Evolutionary conservation across 2,329 filamentous ascomycete genomes (phyloP).

Genomic region (Metarhizium sp.): DNA sequence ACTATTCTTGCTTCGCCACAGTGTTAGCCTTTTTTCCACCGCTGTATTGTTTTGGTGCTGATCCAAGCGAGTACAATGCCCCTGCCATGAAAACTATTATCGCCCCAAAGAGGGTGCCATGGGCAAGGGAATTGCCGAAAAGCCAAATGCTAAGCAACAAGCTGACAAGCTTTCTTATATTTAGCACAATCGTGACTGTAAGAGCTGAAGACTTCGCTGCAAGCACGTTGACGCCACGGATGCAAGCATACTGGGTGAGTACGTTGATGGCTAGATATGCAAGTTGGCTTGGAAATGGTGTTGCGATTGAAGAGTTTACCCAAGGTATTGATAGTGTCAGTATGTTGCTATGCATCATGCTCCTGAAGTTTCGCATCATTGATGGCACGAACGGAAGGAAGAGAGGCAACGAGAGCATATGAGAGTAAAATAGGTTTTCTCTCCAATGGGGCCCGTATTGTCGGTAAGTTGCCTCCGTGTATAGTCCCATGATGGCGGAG

Average conservation of each 20-base stretch:
- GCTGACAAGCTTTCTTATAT: conserved; percentile 88
- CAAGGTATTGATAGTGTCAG: conserved; percentile 27
- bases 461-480: conserved; percentile 83
- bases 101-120: conserved; percentile 72
- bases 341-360: conserved; percentile 54
- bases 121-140: conserved; percentile 76
- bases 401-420: conserved; percentile 64
- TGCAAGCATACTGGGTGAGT: conserved; percentile 87
- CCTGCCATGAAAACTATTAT: conserved; percentile 82
- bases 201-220: conserved; percentile 82
- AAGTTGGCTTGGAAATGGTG: conserved; percentile 55
- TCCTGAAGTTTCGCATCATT: conserved; percentile 53
- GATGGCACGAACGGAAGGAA: conserved; percentile 64
- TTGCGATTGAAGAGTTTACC: conserved; percentile 5
- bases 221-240: conserved; percentile 90
- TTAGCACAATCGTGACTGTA: conserved; percentile 93
- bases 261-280: conserved; percentile 67
- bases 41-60: conserved; percentile 17
- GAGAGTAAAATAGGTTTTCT: conserved; percentile 93
- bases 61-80: conserved; percentile 80
- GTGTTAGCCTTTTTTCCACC: background rate
- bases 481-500: conserved; percentile 89
- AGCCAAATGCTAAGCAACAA: conserved; percentile 86
- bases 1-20: conserved; percentile 1
- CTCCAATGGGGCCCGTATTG: conserved; percentile 84